These are phyloP conservation scores for Trichoderma orchidacearum DNA, from an alignment of 495 filamentous ascomycete species.

Conservation along the genomic window DNA sequence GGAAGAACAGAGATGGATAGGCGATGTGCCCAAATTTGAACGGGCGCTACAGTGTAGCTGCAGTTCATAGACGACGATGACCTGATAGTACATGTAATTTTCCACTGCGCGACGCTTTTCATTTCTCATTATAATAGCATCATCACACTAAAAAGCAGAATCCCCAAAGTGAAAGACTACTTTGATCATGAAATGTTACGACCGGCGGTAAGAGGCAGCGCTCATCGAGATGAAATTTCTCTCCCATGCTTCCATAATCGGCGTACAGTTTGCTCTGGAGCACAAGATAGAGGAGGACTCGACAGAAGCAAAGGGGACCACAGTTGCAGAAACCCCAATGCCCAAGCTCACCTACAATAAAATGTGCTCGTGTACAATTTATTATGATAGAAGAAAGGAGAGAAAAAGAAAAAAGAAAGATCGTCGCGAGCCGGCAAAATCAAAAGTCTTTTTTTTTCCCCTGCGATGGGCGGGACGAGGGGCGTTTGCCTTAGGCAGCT, in stretches of 20 bases:
- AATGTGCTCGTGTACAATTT: slow-evolving; percentile 55
- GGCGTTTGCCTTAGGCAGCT: slow-evolving; percentile 2
- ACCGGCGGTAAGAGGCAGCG: slow-evolving; percentile 48
- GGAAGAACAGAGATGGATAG: slow-evolving; percentile 73
- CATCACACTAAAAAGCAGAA: neutral
- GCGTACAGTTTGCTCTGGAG: slow-evolving; percentile 41
- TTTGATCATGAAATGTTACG: slow-evolving; percentile 27
- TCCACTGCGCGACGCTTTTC: too few relatives aligned
- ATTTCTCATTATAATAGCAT: too few relatives aligned
- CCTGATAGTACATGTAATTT: too few relatives aligned
- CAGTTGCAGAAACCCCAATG: slow-evolving; percentile 20
- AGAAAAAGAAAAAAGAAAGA: slow-evolving; percentile 17
- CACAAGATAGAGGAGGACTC: slow-evolving; percentile 50
- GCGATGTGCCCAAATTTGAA: slow-evolving; percentile 67
- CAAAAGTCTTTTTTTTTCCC: too few relatives aligned
- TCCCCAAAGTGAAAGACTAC: neutral
- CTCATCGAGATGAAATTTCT: slow-evolving; percentile 29
- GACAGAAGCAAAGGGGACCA: slow-evolving; percentile 25
- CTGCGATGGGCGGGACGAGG: neutral
- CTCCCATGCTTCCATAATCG: slow-evolving; percentile 48
- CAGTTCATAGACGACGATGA: slow-evolving; percentile 31
- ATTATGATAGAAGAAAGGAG: slow-evolving; percentile 31
- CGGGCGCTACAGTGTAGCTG: slow-evolving; percentile 89
- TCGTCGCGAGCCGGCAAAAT: neutral
- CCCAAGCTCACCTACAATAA: slow-evolving; percentile 76